Percentiles rank a stretch among this genome's conserved stretches.
Evolutionary conservation across 2,329 filamentous ascomycete species (phyloP).

Genomic region (Chrysoporthe puriensis): DNA sequence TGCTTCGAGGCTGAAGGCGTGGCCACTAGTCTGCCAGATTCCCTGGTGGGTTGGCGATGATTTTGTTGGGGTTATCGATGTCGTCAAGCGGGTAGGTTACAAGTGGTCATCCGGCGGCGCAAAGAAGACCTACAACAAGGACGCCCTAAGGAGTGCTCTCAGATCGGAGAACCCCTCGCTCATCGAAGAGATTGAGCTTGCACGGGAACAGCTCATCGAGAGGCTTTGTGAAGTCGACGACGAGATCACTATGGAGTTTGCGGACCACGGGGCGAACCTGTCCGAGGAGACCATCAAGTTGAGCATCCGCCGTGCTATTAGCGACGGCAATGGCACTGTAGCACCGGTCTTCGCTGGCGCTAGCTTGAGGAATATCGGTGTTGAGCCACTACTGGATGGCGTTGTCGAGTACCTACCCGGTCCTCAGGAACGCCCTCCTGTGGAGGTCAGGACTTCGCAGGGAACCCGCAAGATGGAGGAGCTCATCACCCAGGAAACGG

Average conservation of each 20-base stretch:
- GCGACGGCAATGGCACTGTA: slow-evolving; percentile 69
- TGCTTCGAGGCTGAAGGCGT: slow-evolving; percentile 75
- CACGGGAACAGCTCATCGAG: slow-evolving; percentile 79
- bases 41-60: slow-evolving; percentile 88
- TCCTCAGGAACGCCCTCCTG: slow-evolving; percentile 77
- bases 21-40: slow-evolving; percentile 91
- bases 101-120: slow-evolving; percentile 63
- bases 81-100: slow-evolving; percentile 74
- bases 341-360: slow-evolving; percentile 90
- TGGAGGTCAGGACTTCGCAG: slow-evolving; percentile 71
- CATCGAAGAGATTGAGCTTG: slow-evolving; percentile 71
- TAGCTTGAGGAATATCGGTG: slow-evolving; percentile 91
- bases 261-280: slow-evolving; percentile 78
- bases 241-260: slow-evolving; percentile 79
- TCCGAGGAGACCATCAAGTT: slow-evolving; percentile 67
- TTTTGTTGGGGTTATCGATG: slow-evolving; percentile 84
- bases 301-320: slow-evolving; percentile 74
- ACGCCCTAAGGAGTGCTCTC: slow-evolving; percentile 39
- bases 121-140: slow-evolving; percentile 36
- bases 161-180: slow-evolving; percentile 59
- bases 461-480: slow-evolving; percentile 52
- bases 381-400: slow-evolving; percentile 88
- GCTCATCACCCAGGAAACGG: slow-evolving; percentile 40
- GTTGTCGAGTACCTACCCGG: slow-evolving; percentile 86
- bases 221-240: slow-evolving; percentile 89